A percentile compares a stretch with the other conserved stretches of the same genome.
These are phyloP conservation scores for Atkinsonella texensis DNA, from an alignment of 2,329 filamentous ascomycete species.

Conservation along the genomic window DNA sequence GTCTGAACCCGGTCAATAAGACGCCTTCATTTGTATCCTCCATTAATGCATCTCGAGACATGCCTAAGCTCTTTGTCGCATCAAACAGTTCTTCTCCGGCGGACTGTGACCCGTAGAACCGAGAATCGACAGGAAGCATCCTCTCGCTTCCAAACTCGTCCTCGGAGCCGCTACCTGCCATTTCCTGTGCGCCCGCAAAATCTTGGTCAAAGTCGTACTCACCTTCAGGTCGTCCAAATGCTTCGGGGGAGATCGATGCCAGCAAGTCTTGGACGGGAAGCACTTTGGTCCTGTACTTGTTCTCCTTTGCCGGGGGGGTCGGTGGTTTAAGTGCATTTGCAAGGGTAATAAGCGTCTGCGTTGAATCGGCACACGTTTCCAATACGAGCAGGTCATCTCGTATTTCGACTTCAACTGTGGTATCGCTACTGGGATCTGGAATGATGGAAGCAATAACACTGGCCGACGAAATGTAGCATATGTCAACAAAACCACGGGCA, in stretches of 20 bases:
- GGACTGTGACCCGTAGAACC: constrained; percentile 33
- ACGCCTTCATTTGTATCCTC: constrained; percentile 26
- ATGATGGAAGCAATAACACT: constrained; percentile 52
- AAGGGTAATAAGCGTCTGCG: constrained; percentile 74
- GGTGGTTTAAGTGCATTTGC: constrained; percentile 74
- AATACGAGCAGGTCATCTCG: constrained; percentile 78
- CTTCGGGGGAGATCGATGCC: constrained; percentile 79
- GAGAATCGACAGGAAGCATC: constrained; percentile 27
- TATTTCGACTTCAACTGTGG: constrained; percentile 65
- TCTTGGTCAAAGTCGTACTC: constrained; percentile 53
- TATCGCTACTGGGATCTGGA: constrained; percentile 37
- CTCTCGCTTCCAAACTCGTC: constrained; percentile 20
- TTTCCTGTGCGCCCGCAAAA: constrained; percentile 42
- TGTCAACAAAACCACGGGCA: constrained; percentile 65
- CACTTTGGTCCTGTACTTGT: constrained; percentile 78
- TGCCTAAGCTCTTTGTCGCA: constrained; percentile 23
- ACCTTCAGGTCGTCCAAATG: constrained; percentile 52
- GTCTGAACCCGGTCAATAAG: constrained; percentile 21
- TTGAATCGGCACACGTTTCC: constrained; percentile 94
- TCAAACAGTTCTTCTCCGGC: constrained; percentile 37
- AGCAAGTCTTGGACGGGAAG: constrained; percentile 81
- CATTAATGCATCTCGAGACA: constrained; percentile 19
- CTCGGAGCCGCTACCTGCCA: constrained; percentile 27
- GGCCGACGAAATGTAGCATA: constrained; percentile 79
- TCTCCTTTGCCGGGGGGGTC: constrained; percentile 65